Base-by-base conservation (phyloP, 2,329 filamentous ascomycete species). In the Exutisphaerella laricina region DNA sequence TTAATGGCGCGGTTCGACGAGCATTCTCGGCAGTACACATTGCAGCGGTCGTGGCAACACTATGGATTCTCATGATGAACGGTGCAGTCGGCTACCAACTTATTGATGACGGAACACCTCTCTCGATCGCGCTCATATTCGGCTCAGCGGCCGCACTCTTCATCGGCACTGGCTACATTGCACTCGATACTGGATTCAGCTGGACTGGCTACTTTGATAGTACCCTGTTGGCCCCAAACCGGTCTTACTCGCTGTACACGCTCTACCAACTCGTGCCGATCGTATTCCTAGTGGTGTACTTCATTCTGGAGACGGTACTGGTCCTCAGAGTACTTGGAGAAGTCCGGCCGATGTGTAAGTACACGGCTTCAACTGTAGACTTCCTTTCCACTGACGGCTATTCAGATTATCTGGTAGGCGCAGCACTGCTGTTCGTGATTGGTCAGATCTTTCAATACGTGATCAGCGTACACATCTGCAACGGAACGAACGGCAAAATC, bases 381-480 rank as follows among this genome's bases (percentile, higher is more conserved):
- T 6, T 14, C 8, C 6, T 25, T 13, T n/a, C 16, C 17, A n/a
- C 42, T 41, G 22, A 43, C 26, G 22, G 9, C 16, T 3, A 3
- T 37, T 8, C 41, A 79, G 75, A 92, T 46, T 96, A 92, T 63
- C 78, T 97, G 14, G 67, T 73, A 2, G 75, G 70, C 1, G 88
- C 90, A 0, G 82, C 75, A 2, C 56, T 97, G 2, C 74, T 95
- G 12, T 98, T 98, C 63, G 88, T 87, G 18, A 77, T 94, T 45
- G 90, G 88, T 13, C 92, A 98, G 63, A 78, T 98, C 52, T 98
- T 98, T 77, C 87, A 95, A 70, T 98, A 95, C 64, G 85, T 89
- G 44, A 77, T 95, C 66, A 97, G 89, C 72, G 78, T 82, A 10
- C 84, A 95, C 63, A 88, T 98, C 48, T 98, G 92, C 72, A 74